phyloP scores from a whole-genome alignment of 345 rosid genomes.

The Eucalyptus coolabah region DNA sequence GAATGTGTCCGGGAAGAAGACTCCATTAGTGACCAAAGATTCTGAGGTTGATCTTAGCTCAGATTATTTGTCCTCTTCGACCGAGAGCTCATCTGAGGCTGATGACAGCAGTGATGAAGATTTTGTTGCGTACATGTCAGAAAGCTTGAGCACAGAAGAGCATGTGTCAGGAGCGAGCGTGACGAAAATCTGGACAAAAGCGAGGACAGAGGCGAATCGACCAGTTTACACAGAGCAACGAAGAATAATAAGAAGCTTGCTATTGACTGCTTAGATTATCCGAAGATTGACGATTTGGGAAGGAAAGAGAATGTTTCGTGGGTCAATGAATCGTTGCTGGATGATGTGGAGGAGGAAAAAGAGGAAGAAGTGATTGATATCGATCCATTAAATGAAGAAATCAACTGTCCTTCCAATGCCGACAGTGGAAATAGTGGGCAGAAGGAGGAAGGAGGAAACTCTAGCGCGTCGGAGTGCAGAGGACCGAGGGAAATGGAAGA shows the following conservation, averaged over 20 bases:
- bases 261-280: not conserved
- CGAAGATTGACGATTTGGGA: not conserved
- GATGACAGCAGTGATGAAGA: not conserved
- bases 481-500: not conserved
- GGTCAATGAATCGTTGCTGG: not conserved
- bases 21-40: not conserved
- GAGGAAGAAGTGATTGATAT: not conserved
- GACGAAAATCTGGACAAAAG: not conserved
- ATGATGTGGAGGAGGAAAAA: not conserved
- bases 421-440: not conserved
- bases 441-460: not conserved
- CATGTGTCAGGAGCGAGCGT: not conserved
- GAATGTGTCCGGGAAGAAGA: not conserved
- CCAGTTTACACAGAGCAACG: not conserved
- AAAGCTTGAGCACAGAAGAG: not conserved
- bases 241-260: not conserved
- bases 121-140: not conserved
- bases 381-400: not conserved
- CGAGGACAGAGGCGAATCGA: not conserved
- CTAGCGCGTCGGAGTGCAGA: not conserved
- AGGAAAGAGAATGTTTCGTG: not conserved
- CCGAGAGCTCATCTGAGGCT: not conserved
- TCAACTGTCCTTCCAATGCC: not conserved
- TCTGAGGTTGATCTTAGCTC: not conserved
- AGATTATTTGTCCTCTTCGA: not conserved